A percentile compares a stretch with the other conserved stretches of the same genome.
phyloP scores from a whole-genome alignment of 495 filamentous ascomycete species.

The Lepraria neglecta region DNA sequence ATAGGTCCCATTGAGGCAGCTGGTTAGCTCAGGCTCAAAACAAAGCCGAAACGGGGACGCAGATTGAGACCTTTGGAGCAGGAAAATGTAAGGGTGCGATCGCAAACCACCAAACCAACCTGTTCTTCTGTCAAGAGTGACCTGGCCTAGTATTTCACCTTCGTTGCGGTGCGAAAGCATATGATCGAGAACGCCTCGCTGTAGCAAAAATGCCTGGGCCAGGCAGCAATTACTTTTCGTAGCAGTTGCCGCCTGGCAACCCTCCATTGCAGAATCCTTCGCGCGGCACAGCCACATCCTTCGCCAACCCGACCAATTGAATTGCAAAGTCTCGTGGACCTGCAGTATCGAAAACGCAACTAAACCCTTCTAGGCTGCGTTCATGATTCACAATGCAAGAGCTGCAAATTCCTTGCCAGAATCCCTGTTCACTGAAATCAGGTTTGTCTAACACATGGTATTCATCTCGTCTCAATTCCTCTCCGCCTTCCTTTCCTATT shows the following conservation, averaged over 20 bases:
- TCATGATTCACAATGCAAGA: not conserved
- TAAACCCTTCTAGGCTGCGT: not conserved
- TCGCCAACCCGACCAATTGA: not conserved
- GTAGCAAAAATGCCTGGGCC: not conserved
- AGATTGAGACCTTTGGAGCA: no score
- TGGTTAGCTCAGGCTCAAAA: no score
- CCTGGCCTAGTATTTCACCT: no score
- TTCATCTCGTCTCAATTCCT: no score
- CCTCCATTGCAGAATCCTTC: not conserved
- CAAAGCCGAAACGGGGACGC: no score
- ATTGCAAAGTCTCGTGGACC: not conserved
- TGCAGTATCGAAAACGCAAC: not conserved
- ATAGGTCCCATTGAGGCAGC: no score
- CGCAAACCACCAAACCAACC: no score
- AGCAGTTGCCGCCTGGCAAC: not conserved
- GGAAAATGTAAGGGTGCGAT: no score
- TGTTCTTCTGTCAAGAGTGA: no score
- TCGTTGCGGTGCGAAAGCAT: no score
- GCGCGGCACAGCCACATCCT: not conserved
- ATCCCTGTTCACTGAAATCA: not conserved
- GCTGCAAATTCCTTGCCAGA: not conserved
- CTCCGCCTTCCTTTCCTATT: not conserved
- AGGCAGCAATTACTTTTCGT: not conserved
- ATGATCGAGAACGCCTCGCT: no score
- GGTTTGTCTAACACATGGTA: not conserved